Base-by-base conservation (phyloP, 768 basidiomycete species). In the Hypsizygus marmoreus region DNA sequence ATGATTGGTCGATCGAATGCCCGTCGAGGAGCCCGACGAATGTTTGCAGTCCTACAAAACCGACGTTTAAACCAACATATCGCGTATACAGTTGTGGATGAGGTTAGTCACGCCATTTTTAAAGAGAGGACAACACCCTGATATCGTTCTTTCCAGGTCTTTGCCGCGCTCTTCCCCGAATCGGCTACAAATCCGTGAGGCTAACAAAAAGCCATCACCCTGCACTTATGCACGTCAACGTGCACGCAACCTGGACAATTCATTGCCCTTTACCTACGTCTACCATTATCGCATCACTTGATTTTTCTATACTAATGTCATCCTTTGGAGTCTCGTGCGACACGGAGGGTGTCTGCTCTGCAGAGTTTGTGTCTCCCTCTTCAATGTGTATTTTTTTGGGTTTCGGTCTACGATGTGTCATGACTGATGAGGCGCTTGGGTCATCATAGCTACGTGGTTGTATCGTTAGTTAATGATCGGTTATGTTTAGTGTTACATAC, bases 1-100 rank as follows among this genome's bases (percentile, higher is more conserved):
- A 93, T 97, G 88, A 97, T 97, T 54, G 97, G 97, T n/a, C 80
- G 94, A 23, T 86, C 90, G 3, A 98, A 99, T 61, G 94, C 95
- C 13, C 82, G 94, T 10, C 79, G 94, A 32, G 97, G 95, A 12
- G 94, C 95, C 7, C 78, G 93, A 30, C 78, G 93, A 38, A 89
- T 97, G 49, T 97, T 98, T 63, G 86, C 93, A 4, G 92, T 95
- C 2, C 62, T 98, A 32, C 97, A 99, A 66, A 97, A 97, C 61
- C 80, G 84, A 36, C 81, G 95, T n/a, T 73, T 98, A 24, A 97
- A 95, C 64, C 92, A 95, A 60, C 94, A 97, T 61, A 84, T 97
- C 43, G 79, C 84, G 12, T 90, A 97, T 61, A 90, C 82, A 28
- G 79, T 97, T 43, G 68, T 92, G 20, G 95, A 97, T 53, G 95